Percentiles rank a stretch among this genome's conserved stretches.
These are phyloP conservation scores for Geosmithia putterillii DNA, from an alignment of 2,329 filamentous ascomycete species.

Conservation along the genomic window DNA sequence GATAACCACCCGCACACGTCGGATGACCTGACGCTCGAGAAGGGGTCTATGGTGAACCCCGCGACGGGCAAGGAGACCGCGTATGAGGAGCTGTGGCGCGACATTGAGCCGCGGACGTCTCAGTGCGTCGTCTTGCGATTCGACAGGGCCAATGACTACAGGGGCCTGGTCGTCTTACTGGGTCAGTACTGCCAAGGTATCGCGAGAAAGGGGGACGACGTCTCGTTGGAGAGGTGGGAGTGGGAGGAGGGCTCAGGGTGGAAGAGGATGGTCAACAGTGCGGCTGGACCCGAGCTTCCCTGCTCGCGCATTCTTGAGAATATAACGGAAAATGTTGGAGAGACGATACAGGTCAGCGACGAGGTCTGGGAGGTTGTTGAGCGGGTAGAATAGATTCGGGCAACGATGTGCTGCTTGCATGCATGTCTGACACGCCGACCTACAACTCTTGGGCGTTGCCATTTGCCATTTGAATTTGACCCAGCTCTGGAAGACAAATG, in stretches of 20 bases:
- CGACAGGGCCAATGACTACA: constrained; percentile 8
- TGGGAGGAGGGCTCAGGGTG: constrained; percentile 19
- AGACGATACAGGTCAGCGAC: neutral
- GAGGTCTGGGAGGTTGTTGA: constrained; percentile 1
- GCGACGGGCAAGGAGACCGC: constrained; percentile 31
- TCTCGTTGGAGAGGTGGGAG: constrained; percentile 44
- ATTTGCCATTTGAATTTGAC: no score
- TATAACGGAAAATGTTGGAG: neutral
- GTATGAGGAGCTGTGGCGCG: constrained; percentile 59
- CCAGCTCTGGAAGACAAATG: no score
- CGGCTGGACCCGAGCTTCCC: constrained; percentile 16
- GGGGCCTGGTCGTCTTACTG: constrained; percentile 40
- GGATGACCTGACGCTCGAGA: constrained; percentile 35
- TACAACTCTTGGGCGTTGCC: neutral
- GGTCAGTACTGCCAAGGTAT: constrained; percentile 46
- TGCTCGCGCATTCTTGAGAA: constrained; percentile 7
- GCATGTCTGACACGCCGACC: no score
- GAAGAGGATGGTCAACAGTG: constrained; percentile 21
- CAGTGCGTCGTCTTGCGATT: constrained; percentile 5
- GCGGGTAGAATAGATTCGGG: neutral
- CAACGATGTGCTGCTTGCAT: neutral
- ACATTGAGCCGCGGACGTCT: constrained; percentile 21
- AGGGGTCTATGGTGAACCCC: constrained; percentile 47
- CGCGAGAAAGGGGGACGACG: constrained; percentile 25
- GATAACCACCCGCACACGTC: constrained; percentile 33